Base-by-base conservation (phyloP, 2,329 filamentous ascomycete genomes). In the Xylariaceae sp. region DNA sequence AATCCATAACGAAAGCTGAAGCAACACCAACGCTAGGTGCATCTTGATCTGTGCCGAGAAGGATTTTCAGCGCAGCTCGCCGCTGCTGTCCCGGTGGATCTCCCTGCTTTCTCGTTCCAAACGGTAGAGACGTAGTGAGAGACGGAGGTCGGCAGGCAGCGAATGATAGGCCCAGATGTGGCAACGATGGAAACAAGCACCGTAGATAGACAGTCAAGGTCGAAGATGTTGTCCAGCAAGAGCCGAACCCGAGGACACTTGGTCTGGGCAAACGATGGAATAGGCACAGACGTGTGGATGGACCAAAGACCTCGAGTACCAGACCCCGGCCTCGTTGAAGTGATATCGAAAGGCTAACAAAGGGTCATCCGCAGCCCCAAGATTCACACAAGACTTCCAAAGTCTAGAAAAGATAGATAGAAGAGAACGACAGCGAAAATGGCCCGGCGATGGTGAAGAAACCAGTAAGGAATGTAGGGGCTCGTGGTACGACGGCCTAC, bases 1-100 rank as follows among this genome's bases (percentile, higher is more conserved):
- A 35, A 61, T 57, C 57, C 64, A 72, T 50, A 74, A 49, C 45
- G 66, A 61, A 50, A 75, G 51, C 48, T 65, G 65, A 38, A 67
- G 47, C 27, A 72, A 44, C 38, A 62, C 29, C 10, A 41, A 43
- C 36, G 31, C 35, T 31, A 33, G 40, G 49, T 49, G 44, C 53
- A 57, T 57, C 37, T 47, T 55, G 37, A 38, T 29, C 23, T 18
- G 32, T n/a, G 26, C 33, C 31, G 31, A 23, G 22, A 37, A 14
- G 24, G 13, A 33, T 16, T 16, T 13, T n/a, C n/a, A n/a, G n/a
- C n/a, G n/a, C n/a, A n/a, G n/a, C n/a, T n/a, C n/a, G n/a, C n/a
- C n/a, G n/a, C n/a, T n/a, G n/a, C n/a, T n/a, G n/a, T n/a, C n/a
- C n/a, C n/a, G n/a, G n/a, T n/a, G n/a, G n/a, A n/a, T n/a, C n/a